phyloP scores from a whole-genome alignment of 345 rosid genomes.

The Eucalyptus albens region DNA sequence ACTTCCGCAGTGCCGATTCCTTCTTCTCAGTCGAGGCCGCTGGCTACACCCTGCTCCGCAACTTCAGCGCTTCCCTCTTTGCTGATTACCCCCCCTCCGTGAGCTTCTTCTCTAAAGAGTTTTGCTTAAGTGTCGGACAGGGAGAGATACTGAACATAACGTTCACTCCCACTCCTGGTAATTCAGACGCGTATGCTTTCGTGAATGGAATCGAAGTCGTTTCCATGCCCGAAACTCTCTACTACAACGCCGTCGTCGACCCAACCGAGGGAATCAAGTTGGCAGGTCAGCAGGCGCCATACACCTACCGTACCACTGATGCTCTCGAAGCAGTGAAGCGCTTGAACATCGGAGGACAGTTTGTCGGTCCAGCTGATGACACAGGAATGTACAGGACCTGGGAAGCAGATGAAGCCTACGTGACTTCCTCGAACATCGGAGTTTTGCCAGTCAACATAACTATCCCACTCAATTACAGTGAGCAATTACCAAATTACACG shows the following conservation, averaged over 20 bases:
- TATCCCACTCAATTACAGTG: neutral
- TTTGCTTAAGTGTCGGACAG: neutral
- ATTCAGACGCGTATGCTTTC: constrained; percentile 8
- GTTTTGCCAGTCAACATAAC: neutral
- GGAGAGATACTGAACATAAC: constrained; percentile 4
- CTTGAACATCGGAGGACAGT: constrained; percentile 14
- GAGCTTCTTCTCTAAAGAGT: neutral
- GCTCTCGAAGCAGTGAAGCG: neutral
- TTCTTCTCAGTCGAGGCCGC: constrained; percentile 9
- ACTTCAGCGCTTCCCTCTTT: constrained; percentile 8
- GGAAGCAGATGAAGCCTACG: neutral
- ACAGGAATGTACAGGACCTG: constrained; percentile 17
- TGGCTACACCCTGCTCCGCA: neutral
- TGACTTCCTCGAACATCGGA: neutral
- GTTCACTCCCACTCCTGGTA: constrained; percentile 3
- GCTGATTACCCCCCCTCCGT: neutral
- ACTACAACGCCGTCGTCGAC: neutral
- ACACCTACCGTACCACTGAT: rapidly evolving
- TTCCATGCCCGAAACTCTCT: constrained; percentile 16
- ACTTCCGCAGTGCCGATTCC: neutral
- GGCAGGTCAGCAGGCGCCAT: neutral
- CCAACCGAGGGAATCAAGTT: neutral
- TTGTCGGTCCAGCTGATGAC: neutral
- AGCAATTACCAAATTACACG: neutral
- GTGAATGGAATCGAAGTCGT: constrained; percentile 25